A percentile compares a stretch with the other conserved stretches of the same genome.
These are phyloP conservation scores for Cordyceps farinosa DNA, from an alignment of 2,329 filamentous ascomycete genomes.

Conservation along the genomic window DNA sequence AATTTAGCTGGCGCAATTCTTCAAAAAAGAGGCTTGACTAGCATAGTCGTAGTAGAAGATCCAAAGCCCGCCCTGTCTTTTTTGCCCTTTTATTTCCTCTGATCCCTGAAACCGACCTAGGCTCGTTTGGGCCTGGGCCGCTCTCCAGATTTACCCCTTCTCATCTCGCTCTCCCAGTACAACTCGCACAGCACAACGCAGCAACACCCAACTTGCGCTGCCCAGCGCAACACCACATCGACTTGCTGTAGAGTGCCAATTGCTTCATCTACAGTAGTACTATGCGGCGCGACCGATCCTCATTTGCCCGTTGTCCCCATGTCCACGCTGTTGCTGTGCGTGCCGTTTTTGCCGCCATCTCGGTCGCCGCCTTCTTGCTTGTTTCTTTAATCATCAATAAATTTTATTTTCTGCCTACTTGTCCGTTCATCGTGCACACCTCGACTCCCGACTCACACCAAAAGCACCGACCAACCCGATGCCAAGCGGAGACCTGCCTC, in stretches of 20 bases:
- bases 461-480: not conserved
- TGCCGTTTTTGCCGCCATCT: not conserved
- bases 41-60: no score
- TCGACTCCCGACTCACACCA: not conserved
- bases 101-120: slow-evolving; percentile 9
- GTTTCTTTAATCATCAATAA: not conserved
- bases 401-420: not conserved
- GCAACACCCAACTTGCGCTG: no score
- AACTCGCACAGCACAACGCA: not conserved
- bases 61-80: not conserved
- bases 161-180: not conserved
- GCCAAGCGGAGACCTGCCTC: not conserved
- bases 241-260: not conserved
- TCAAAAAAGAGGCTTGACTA: not conserved
- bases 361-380: not conserved
- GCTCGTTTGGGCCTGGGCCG: not conserved
- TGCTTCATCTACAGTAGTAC: not conserved
- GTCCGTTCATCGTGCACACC: not conserved
- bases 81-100: not conserved
- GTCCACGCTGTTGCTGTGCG: not conserved
- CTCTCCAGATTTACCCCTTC: slow-evolving; percentile 12
- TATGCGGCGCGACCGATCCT: not conserved
- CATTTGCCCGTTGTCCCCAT: not conserved
- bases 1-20: not conserved
- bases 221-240: no score